These are phyloP conservation scores for Plasmodium ovale DNA, from an alignment of 169 alveolate species.

Conservation along the genomic window DNA sequence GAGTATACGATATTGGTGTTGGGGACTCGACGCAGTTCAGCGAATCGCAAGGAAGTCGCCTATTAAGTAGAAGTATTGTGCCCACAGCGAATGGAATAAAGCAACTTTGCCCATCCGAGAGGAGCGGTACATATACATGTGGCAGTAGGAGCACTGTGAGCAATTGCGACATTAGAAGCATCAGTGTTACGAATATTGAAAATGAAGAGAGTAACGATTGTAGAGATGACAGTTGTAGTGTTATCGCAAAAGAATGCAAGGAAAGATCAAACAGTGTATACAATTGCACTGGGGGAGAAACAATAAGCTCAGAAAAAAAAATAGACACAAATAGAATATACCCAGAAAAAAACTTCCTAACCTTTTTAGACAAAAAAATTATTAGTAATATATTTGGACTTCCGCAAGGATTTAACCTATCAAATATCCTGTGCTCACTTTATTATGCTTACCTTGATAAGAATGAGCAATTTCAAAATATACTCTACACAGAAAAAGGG, in stretches of 20 bases:
- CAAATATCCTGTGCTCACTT: conserved; percentile 65
- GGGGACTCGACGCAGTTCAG: background rate
- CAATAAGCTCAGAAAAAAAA: background rate
- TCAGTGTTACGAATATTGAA: background rate
- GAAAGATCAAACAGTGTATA: background rate
- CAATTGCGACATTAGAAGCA: background rate
- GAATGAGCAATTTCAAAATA: conserved; percentile 74
- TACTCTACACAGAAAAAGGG: conserved; percentile 19
- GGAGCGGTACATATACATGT: background rate
- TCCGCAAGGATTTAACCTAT: conserved; percentile 73
- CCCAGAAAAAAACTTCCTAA: conserved; percentile 29
- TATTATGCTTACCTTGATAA: conserved; percentile 72
- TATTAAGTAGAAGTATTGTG: background rate
- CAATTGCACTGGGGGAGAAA: background rate
- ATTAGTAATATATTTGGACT: conserved; percentile 62
- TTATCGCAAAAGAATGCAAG: background rate
- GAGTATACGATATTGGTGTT: too few species aligned
- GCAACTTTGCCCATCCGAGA: background rate
- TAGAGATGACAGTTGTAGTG: background rate
- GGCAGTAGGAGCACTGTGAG: background rate
- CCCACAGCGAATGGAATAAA: background rate
- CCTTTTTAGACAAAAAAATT: conserved; percentile 59
- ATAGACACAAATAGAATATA: conserved; percentile 4
- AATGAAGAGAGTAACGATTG: background rate
- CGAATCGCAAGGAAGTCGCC: background rate